Percentiles rank a stretch among this genome's conserved stretches.
These are phyloP conservation scores for Betula pendula DNA, from an alignment of 306 rosid genomes.

Conservation along the genomic window DNA sequence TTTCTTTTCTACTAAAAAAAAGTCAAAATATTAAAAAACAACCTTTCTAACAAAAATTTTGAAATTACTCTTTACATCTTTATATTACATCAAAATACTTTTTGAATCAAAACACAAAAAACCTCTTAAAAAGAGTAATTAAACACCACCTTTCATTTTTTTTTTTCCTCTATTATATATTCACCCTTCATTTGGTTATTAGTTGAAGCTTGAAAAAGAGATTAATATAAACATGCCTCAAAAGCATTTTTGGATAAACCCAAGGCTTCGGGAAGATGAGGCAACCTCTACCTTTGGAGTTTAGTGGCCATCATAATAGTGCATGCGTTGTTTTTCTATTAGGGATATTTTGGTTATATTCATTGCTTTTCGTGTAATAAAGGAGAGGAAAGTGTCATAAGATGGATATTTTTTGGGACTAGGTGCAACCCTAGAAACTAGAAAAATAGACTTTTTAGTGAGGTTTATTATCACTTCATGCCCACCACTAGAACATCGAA, in stretches of 20 bases:
- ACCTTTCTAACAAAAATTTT: no score
- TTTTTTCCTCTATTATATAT: neutral
- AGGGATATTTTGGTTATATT: neutral
- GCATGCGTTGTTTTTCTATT: neutral
- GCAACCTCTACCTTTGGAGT: conserved; percentile 7
- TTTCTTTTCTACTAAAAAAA: no score
- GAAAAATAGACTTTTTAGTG: neutral
- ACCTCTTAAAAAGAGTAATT: no score
- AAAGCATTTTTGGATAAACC: conserved; percentile 1
- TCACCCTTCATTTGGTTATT: conserved; percentile 14
- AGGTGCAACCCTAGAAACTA: no score
- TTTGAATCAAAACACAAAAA: no score
- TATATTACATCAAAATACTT: no score
- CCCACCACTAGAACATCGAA: neutral
- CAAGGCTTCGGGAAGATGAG: neutral
- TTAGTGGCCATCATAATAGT: conserved; percentile 8
- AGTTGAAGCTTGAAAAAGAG: neutral
- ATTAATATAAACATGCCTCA: neutral
- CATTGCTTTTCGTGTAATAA: neutral
- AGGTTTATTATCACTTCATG: neutral
- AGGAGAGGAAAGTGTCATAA: no score
- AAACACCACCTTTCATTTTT: neutral
- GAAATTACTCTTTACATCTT: no score
- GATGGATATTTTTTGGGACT: neutral
- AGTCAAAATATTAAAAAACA: no score